Conservation (phyloP, 1,284 basidiomycete genomes). For the Malassezia cuniculi region DNA sequence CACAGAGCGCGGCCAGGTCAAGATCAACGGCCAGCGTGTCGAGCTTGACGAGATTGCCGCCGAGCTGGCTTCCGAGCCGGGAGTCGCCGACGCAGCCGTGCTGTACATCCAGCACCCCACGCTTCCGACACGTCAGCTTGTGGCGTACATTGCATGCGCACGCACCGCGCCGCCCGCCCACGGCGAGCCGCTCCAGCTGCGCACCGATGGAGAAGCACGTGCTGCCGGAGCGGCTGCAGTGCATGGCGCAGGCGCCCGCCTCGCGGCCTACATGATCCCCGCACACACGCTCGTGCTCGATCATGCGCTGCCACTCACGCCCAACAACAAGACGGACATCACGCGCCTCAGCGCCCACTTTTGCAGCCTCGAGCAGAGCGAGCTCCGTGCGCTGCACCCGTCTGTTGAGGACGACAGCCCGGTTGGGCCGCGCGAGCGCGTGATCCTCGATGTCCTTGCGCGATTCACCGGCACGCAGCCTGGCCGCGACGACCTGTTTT, state of each 20-base stretch:
- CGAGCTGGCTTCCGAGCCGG: conserved; percentile 18
- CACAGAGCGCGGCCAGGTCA: conserved; percentile 35
- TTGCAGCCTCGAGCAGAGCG: conserved; percentile 9
- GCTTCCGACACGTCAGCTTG: conserved; percentile 29
- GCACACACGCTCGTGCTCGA: conserved; percentile 24
- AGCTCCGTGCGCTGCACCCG: conserved; percentile 13
- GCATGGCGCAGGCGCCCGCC: conserved; percentile 16
- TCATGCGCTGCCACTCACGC: conserved; percentile 29
- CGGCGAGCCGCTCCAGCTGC: neutral
- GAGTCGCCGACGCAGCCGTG: conserved; percentile 26
- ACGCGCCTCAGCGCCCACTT: conserved; percentile 20
- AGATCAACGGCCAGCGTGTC: conserved; percentile 42
- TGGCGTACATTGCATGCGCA: conserved; percentile 23
- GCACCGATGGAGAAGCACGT: conserved; percentile 4
- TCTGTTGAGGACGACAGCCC: conserved; percentile 10
- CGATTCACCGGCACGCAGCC: conserved; percentile 13
- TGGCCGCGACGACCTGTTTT: conserved; percentile 18
- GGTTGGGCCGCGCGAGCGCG: conserved; percentile 17
- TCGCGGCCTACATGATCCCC: conserved; percentile 38
- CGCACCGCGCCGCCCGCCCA: neutral
- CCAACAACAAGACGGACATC: conserved; percentile 40
- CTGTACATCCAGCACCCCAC: conserved; percentile 35
- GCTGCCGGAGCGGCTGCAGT: neutral
- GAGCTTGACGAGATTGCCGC: conserved; percentile 40
- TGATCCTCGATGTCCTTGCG: conserved; percentile 16